phyloP scores from a whole-genome alignment of 2,329 filamentous ascomycete genomes.

The Ophiocordyceps unilateralis region DNA sequence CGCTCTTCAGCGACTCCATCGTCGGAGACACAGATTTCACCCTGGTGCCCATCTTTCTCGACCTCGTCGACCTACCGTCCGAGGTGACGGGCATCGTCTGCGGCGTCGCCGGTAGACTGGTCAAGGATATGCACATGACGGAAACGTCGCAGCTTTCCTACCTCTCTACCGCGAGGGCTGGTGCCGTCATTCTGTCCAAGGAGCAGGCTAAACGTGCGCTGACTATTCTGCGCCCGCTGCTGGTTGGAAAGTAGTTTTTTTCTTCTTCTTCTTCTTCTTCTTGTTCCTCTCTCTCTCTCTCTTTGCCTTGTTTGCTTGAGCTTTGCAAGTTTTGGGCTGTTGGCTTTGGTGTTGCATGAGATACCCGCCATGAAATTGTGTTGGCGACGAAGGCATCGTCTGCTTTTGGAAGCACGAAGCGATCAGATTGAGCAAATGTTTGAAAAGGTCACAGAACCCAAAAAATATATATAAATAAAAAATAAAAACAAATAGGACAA shows the following conservation, averaged over 20 bases:
- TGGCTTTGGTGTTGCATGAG: neutral
- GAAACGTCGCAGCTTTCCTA: conserved; percentile 68
- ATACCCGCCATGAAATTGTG: conserved; percentile 1
- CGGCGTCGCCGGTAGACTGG: conserved; percentile 70
- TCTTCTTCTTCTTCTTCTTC: neutral
- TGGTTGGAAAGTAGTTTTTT: conserved; percentile 16
- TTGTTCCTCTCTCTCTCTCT: neutral
- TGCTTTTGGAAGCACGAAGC: no score
- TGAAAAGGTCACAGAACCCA: neutral
- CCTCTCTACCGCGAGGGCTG: conserved; percentile 72
- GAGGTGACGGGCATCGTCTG: conserved; percentile 92
- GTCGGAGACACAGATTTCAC: conserved; percentile 57
- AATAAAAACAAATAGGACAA: neutral
- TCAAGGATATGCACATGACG: conserved; percentile 46
- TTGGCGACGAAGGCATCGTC: no score
- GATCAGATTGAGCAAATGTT: no score
- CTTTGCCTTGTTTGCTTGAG: neutral
- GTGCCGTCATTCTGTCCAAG: conserved; percentile 70
- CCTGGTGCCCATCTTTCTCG: conserved; percentile 74
- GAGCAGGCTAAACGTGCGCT: conserved; percentile 60
- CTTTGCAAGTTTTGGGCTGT: neutral
- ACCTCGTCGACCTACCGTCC: conserved; percentile 62
- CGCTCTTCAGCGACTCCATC: conserved; percentile 53
- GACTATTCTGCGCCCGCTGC: conserved; percentile 42
- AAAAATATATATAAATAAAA: neutral